Evolutionary conservation across 1,284 basidiomycete genomes (phyloP), one percentile per base, ranked within the genome.

Genomic region (Tylopilus orsonianus): DNA sequence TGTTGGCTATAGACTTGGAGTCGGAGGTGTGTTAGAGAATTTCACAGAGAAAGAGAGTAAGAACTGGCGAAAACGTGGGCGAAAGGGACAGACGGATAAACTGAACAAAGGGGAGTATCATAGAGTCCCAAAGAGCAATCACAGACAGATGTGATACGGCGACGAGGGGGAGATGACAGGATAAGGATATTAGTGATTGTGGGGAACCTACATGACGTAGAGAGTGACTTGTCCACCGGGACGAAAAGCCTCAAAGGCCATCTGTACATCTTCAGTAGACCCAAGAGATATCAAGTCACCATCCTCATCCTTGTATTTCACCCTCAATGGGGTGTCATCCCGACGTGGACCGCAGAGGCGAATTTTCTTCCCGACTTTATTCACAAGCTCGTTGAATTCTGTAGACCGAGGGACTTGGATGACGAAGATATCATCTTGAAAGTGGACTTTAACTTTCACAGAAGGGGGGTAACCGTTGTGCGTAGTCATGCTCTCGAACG

Each of bases 311-410:
- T 78, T 83, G 69, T 94, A 95, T 67, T 90, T 92, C 56, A 95
- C 83, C 44, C 90, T 83, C 58, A 95, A 70, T 0, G 88, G 86
- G 20, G 81, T 79, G 64, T 87, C 83, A 34, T 85, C 83, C 32
- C 88, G 74, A 46, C 84, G 75, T 4, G 84, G 85, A 19, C 91
- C 90, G 64, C 92, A 94, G 16, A 94, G 73, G 19, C 90, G 80
- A 57, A 97, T 91, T 79, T 98, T 98, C 72, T 87, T 87, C 24
- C 89, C 84, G 3, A 98, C 92, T 66, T 89, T 90, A 62, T 94
- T 89, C 50, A 94, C 84, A 40, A 99, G 75, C 30, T 93, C 88
- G 48, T 73, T 74, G 66, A 87, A 96, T 60, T 88, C 80, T 18
- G 89, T 90, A 49, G 75, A 70, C 33, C 85, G 77, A 30, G 91